Evolutionary conservation across 164 flowering plant genomes (phyloP).

Genomic region (Chloranthus sessilifolius): DNA sequence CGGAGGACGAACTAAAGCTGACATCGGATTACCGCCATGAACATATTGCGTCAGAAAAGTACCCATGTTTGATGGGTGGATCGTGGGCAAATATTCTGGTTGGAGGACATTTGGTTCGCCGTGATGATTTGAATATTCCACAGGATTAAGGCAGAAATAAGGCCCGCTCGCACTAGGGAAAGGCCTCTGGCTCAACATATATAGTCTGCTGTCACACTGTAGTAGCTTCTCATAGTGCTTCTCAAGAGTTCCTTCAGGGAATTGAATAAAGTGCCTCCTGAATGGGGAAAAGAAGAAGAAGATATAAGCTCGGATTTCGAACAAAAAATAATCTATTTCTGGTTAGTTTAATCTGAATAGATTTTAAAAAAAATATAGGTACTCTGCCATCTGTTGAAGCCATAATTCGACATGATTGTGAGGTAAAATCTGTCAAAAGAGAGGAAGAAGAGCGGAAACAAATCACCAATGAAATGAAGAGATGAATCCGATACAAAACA

Average conservation of each 20-base stretch:
- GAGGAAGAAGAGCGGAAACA: too few species aligned
- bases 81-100: constrained; percentile 4
- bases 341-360: too few species aligned
- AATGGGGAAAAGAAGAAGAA: neutral
- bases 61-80: neutral
- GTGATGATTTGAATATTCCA: neutral
- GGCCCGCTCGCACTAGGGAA: constrained; percentile 28
- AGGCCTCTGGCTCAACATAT: constrained; percentile 20
- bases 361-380: too few species aligned
- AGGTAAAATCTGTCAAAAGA: too few species aligned
- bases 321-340: too few species aligned
- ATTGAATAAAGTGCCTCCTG: constrained; percentile 42
- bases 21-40: neutral
- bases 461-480: too few species aligned
- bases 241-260: constrained; percentile 39
- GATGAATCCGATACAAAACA: too few species aligned
- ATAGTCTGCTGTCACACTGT: constrained; percentile 24
- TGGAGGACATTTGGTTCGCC: constrained; percentile 1
- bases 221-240: constrained; percentile 37
- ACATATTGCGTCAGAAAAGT: constrained; percentile 3
- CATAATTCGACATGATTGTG: too few species aligned
- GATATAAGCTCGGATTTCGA: too few species aligned
- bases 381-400: too few species aligned
- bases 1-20: constrained; percentile 1
- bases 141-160: constrained; percentile 16